A percentile compares a stretch with the other conserved stretches of the same genome.
phyloP scores from a whole-genome alignment of 805 yeast genomes.

The Yarrowia bubula region DNA sequence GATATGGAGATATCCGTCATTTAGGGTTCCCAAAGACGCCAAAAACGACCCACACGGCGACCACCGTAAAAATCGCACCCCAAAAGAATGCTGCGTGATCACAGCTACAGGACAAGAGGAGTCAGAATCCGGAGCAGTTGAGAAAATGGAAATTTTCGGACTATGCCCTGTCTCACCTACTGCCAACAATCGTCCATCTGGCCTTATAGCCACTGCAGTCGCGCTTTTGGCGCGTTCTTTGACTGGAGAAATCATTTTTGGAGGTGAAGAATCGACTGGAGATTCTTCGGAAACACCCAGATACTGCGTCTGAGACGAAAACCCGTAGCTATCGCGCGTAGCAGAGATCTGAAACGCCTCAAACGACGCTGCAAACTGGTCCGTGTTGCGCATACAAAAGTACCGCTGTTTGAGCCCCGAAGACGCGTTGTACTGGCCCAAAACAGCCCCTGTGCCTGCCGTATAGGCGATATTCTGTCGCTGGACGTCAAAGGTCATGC shows the following conservation, averaged over 20 bases:
- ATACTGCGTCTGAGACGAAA: neutral
- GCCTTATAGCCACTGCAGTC: slow-evolving; percentile 57
- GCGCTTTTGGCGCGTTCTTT: slow-evolving; percentile 50
- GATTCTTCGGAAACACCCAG: slow-evolving; percentile 4
- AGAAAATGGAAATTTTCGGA: slow-evolving; percentile 62
- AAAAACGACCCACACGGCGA: slow-evolving; percentile 56
- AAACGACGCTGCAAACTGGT: neutral
- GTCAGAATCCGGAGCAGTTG: slow-evolving; percentile 51
- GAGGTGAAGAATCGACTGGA: slow-evolving; percentile 30
- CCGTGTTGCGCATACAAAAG: slow-evolving; percentile 9
- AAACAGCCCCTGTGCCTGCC: slow-evolving; percentile 37
- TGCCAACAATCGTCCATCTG: slow-evolving; percentile 54
- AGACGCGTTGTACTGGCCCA: slow-evolving; percentile 14
- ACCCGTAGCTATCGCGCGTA: slow-evolving; percentile 3
- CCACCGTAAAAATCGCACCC: slow-evolving; percentile 54
- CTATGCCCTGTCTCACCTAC: slow-evolving; percentile 71
- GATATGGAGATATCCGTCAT: slow-evolving; percentile 64
- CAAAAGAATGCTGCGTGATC: slow-evolving; percentile 64
- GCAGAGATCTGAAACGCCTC: slow-evolving; percentile 14
- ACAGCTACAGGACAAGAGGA: slow-evolving; percentile 50
- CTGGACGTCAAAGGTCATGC: slow-evolving; percentile 16
- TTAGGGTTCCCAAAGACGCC: slow-evolving; percentile 63
- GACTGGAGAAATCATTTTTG: slow-evolving; percentile 36
- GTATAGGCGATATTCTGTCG: slow-evolving; percentile 33
- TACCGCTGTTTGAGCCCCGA: neutral